phyloP scores from a whole-genome alignment of 164 flowering plant species.

The Macadamia integrifolia region DNA sequence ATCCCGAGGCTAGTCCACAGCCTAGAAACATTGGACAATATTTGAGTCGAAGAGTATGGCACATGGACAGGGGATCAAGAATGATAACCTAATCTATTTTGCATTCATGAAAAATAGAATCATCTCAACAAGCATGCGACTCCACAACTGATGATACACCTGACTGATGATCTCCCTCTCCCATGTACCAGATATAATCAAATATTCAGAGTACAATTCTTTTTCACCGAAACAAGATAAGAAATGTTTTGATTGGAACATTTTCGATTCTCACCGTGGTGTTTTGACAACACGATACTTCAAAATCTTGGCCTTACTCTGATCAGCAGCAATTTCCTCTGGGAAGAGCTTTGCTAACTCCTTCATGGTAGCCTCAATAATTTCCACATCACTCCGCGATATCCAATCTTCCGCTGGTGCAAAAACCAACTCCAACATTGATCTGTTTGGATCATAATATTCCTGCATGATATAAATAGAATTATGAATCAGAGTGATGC shows the following conservation, averaged over 20 bases:
- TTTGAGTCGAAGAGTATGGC: not conserved
- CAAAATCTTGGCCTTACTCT: constrained; percentile 93
- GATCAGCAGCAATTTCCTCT: constrained; percentile 88
- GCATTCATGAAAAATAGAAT: not conserved
- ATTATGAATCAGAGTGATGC: not conserved
- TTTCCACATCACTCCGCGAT: constrained; percentile 75
- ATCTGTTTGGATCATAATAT: constrained; percentile 78
- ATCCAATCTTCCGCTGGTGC: constrained; percentile 99
- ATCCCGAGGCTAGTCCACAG: not conserved
- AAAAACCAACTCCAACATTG: constrained; percentile 97
- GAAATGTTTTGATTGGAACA: not conserved
- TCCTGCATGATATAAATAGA: constrained; percentile 48
- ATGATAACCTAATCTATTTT: not conserved
- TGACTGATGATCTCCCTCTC: not conserved
- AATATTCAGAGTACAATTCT: not conserved
- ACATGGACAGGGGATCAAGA: not conserved
- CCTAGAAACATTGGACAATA: not conserved
- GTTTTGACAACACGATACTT: constrained; percentile 94
- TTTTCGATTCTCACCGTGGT: constrained; percentile 57
- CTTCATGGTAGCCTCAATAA: constrained; percentile 91
- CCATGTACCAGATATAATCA: not conserved
- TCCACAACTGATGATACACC: not conserved
- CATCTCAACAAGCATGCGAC: not conserved
- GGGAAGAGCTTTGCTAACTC: constrained; percentile 95
- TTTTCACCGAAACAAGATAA: not conserved